phyloP scores from a whole-genome alignment of 768 basidiomycete genomes.

The Postia placenta region DNA sequence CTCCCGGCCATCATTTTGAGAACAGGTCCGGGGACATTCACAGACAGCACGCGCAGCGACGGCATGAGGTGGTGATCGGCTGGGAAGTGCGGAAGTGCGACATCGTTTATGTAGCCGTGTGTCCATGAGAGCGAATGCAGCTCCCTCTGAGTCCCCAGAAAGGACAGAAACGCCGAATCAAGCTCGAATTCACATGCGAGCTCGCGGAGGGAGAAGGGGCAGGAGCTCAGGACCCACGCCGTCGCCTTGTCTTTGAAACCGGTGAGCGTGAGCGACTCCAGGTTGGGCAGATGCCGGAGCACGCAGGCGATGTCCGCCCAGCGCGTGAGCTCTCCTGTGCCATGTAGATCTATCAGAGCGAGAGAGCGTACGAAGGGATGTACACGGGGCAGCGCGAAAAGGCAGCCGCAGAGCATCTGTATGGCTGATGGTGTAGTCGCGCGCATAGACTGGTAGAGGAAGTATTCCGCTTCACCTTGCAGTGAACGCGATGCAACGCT shows the following conservation, averaged over 20 bases:
- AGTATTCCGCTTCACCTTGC: conserved; percentile 10
- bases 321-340: neutral
- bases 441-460: conserved; percentile 12
- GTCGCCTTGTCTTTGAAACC: conserved; percentile 6
- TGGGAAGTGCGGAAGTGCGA: conserved; percentile 1
- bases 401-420: conserved; percentile 11
- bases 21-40: conserved; percentile 10
- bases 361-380: conserved; percentile 11
- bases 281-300: conserved; percentile 10
- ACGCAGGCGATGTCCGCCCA: conserved; percentile 11
- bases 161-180: conserved; percentile 6
- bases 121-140: conserved; percentile 11
- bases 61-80: conserved; percentile 4
- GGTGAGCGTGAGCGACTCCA: conserved; percentile 12
- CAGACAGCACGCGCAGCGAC: conserved; percentile 6
- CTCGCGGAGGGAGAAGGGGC: conserved; percentile 12
- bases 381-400: conserved; percentile 8
- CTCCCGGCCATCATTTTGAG: conserved; percentile 6
- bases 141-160: conserved; percentile 10
- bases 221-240: conserved; percentile 10
- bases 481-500: conserved; percentile 8
- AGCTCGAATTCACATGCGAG: conserved; percentile 14
- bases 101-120: conserved; percentile 4
- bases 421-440: conserved; percentile 4
- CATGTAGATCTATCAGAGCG: conserved; percentile 7